Evolutionary conservation across 148 eudicot species (phyloP), one percentile per base, ranked within the genome.

Genomic region (Rhododendron griersonianum): DNA sequence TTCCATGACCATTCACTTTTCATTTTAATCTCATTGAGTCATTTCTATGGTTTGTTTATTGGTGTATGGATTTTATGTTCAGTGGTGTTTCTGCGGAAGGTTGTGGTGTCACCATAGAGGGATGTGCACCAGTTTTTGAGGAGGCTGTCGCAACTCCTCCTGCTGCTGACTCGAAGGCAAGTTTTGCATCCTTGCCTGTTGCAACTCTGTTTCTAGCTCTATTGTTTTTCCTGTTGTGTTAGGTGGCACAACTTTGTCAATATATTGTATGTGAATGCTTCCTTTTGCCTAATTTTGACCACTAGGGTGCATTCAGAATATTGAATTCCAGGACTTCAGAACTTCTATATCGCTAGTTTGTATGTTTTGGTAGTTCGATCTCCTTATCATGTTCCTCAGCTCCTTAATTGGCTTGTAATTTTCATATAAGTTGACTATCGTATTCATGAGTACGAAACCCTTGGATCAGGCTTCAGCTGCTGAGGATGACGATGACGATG

Each of bases 71-170:
- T 19, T 80, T 81, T 59, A 25, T 87, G 41, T 19, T 48, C 81
- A 97, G 99, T 87, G 98, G 98, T 35, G 95, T 97, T 71, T 91
- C 98, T 83, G 98, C 87, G 11, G 95, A 97, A 85, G 98, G 98
- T 67, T 88, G 90, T 84, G 98, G 98, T 85, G 98, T 97, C 45
- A 90, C 90, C 5, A 89, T 97, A 1, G 93, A 94, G 90, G 98
- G 98, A 39, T 92, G 90, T 84, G 98, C 94, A 65, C 93, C 94
- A 3, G 85, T 84, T 85, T 37, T 88, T 21, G 92, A 86, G 78
- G 90, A 90, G 65, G 86, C 89, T 51, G 85, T 92, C 57, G 98
- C 95, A 63, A 95, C 96, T 83, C 95, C 99, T 74, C 95, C 98
- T 11, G 89, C 86, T 81, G 93, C 91, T 11, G 95, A 94, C 88